Conservation (phyloP, 2,329 filamentous ascomycete genomes). For the Immersiporthe knoxdaviesiana region DNA sequence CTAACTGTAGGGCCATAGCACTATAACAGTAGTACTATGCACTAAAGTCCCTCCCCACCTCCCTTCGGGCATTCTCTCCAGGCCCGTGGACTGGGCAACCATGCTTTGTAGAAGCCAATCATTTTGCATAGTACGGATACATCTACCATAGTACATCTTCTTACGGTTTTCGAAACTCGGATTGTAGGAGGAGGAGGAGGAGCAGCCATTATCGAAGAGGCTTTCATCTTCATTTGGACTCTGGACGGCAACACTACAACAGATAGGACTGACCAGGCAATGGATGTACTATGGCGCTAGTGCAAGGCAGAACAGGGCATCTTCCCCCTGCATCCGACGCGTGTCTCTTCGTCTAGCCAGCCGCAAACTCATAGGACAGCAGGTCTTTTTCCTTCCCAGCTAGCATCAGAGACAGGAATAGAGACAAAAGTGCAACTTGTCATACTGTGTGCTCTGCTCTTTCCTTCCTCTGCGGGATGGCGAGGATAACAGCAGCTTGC, state of each 20-base stretch:
- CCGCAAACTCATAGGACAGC: not conserved
- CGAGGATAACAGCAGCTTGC: not conserved
- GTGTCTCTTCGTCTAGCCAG: not conserved
- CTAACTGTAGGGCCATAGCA: too few relatives aligned
- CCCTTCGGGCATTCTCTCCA: not conserved
- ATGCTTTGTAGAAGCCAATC: not conserved
- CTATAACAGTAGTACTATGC: not conserved
- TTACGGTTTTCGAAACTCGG: not conserved
- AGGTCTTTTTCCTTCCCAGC: too few relatives aligned
- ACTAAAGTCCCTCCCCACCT: not conserved
- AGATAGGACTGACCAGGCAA: not conserved
- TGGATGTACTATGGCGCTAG: not conserved
- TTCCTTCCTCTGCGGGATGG: not conserved
- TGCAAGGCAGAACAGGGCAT: too few relatives aligned
- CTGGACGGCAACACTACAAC: not conserved
- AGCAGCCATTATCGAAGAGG: not conserved
- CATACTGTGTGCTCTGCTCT: too few relatives aligned
- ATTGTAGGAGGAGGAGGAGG: too few relatives aligned
- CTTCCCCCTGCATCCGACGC: not conserved
- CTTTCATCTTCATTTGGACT: not conserved
- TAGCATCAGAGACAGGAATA: too few relatives aligned
- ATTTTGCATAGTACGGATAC: too few relatives aligned
- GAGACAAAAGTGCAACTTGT: too few relatives aligned
- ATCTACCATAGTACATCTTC: too few relatives aligned
- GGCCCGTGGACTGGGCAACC: not conserved